Evolutionary conservation across 2,329 filamentous ascomycete genomes (phyloP).

Genomic region (Xylariales sp.): DNA sequence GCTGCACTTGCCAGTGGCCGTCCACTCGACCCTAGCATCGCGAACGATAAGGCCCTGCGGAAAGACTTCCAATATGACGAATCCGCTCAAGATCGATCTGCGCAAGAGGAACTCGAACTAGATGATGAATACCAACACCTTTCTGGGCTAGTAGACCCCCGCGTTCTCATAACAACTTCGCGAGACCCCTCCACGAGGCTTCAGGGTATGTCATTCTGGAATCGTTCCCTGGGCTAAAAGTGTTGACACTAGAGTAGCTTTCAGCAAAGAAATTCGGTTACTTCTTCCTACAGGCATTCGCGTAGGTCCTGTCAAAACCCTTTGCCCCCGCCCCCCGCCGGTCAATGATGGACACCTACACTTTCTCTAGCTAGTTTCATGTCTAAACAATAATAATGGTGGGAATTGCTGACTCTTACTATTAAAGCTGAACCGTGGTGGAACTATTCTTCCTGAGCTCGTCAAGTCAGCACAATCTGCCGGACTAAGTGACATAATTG

Average conservation of each 20-base stretch:
- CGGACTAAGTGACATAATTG: conserved; percentile 83
- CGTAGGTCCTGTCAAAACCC: conserved; percentile 16
- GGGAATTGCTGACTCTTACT: neutral
- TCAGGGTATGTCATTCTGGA: conserved; percentile 26
- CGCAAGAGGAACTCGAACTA: conserved; percentile 76
- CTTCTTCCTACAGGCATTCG: conserved; percentile 86
- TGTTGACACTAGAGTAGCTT: conserved; percentile 53
- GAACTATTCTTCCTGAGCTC: conserved; percentile 86
- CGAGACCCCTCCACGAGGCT: conserved; percentile 87
- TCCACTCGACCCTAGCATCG: conserved; percentile 82
- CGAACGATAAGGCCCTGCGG: conserved; percentile 85
- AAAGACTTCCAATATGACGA: conserved; percentile 96
- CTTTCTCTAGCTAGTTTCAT: neutral
- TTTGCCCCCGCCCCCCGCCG: neutral
- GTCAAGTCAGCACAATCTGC: conserved; percentile 83
- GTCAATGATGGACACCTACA: neutral
- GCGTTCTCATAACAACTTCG: conserved; percentile 90
- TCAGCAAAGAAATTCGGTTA: conserved; percentile 89
- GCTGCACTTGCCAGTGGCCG: conserved; percentile 90
- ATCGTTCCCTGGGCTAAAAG: neutral
- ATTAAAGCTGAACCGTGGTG: conserved; percentile 82
- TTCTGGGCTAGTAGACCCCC: conserved; percentile 90
- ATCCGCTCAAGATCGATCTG: conserved; percentile 74
- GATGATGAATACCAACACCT: conserved; percentile 92
- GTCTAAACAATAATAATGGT: neutral